Percentiles rank a stretch among this genome's conserved stretches.
phyloP scores from a whole-genome alignment of 208 protist species.

The Balamuthia mandrillaris region DNA sequence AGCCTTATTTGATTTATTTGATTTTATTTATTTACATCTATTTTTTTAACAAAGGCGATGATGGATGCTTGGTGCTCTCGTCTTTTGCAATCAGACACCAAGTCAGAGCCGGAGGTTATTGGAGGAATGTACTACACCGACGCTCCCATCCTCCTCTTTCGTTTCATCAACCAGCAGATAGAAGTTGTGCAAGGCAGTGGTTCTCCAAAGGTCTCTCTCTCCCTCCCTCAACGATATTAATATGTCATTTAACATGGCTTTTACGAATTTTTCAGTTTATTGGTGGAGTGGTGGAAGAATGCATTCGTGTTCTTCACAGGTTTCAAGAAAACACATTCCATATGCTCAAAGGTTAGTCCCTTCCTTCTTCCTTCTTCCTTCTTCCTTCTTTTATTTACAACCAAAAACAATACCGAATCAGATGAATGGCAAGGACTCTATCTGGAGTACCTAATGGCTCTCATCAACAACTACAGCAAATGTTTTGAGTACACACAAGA shows the following conservation, averaged over 20 bases:
- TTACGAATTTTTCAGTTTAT: neutral
- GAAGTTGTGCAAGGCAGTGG: neutral
- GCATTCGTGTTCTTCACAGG: neutral
- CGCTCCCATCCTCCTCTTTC: neutral
- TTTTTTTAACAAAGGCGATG: neutral
- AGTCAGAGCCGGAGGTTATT: neutral
- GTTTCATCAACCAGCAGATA: conserved; percentile 18
- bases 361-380: neutral
- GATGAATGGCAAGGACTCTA: neutral
- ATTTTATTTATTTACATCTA: neutral
- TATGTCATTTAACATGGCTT: neutral
- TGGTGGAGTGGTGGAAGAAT: neutral
- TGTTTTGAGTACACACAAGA: neutral
- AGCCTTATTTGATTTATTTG: neutral
- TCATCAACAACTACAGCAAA: conserved; percentile 21
- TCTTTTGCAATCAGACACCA: neutral
- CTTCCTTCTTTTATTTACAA: neutral
- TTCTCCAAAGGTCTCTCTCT: neutral
- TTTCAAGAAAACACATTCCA: neutral
- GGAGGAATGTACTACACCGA: neutral
- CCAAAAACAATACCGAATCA: neutral
- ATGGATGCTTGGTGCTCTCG: neutral
- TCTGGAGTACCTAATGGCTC: neutral
- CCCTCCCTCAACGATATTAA: neutral
- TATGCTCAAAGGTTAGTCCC: neutral